Evolutionary conservation across 352 stramenopile genomes (phyloP).

Genomic region (Phytophthora ohioensis): DNA sequence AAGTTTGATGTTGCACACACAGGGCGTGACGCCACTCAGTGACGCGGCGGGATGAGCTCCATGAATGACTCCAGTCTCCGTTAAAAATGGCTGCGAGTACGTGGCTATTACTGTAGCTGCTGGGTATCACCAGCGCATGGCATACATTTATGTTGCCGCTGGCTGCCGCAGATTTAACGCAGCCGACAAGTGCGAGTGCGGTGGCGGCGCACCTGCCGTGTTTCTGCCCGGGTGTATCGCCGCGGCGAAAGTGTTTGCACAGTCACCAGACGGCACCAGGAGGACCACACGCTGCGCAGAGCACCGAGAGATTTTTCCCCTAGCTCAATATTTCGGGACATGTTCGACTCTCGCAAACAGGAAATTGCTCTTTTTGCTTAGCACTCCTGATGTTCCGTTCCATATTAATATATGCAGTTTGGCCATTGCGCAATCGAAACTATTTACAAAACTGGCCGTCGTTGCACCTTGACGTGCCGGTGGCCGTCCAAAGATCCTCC

Average conservation of each 20-base stretch:
- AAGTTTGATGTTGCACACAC: constrained; percentile 3
- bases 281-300: neutral
- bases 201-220: neutral
- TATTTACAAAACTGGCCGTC: too few species aligned
- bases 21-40: neutral
- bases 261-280: neutral
- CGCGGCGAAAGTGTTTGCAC: constrained; percentile 25
- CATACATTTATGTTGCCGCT: too few species aligned
- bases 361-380: too few species aligned
- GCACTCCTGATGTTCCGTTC: too few species aligned
- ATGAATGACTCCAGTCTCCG: constrained; percentile 13
- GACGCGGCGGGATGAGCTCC: neutral
- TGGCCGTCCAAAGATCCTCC: constrained; percentile 1
- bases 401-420: too few species aligned
- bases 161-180: neutral
- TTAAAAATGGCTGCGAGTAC: neutral
- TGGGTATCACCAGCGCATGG: neutral
- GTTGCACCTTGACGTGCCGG: too few species aligned
- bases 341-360: too few species aligned
- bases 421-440: too few species aligned
- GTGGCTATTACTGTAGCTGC: neutral
- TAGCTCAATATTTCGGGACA: too few species aligned
- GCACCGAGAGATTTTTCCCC: constrained; percentile 24
- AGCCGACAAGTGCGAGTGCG: neutral
- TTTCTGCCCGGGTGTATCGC: constrained; percentile 11